Conservation (phyloP, 2,329 filamentous ascomycete genomes). For the Aureobasidium melanogenum region DNA sequence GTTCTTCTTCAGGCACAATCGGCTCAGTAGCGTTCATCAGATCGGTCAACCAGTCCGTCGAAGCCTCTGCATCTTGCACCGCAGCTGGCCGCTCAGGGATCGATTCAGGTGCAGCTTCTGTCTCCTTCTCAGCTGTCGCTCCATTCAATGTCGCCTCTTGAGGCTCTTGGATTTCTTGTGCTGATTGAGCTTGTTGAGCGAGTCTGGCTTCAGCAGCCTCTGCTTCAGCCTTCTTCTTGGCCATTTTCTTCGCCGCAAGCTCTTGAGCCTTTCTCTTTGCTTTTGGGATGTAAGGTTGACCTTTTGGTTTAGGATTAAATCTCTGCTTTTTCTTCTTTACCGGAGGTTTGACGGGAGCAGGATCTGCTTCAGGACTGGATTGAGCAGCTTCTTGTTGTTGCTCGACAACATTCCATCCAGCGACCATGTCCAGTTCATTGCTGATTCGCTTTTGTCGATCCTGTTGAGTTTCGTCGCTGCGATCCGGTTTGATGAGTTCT, state of each 20-base stretch:
- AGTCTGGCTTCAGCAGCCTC: not conserved
- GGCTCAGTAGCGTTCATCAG: not conserved
- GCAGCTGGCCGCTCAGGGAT: not conserved
- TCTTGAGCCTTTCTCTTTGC: not conserved
- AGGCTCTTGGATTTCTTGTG: too few species aligned
- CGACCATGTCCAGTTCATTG: not conserved
- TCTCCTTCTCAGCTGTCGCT: not conserved
- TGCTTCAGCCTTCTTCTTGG: not conserved
- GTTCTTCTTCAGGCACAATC: not conserved
- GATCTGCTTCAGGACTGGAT: not conserved
- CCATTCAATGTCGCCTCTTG: too few species aligned
- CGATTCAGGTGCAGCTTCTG: not conserved
- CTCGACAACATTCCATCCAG: not conserved
- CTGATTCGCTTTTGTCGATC: not conserved
- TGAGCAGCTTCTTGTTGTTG: not conserved
- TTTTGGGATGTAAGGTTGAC: not conserved
- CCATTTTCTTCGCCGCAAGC: not conserved
- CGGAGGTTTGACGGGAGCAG: not conserved
- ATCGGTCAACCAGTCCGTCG: constrained; percentile 1
- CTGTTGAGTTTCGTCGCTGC: not conserved
- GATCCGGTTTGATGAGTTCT: constrained; percentile 4
- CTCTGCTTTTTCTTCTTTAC: constrained; percentile 1
- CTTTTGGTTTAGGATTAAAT: not conserved
- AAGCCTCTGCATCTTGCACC: not conserved
- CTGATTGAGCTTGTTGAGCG: not conserved